Evolutionary conservation across 2,329 filamentous ascomycete species (phyloP).

Genomic region (Cladosporium austrohemisphaericum): DNA sequence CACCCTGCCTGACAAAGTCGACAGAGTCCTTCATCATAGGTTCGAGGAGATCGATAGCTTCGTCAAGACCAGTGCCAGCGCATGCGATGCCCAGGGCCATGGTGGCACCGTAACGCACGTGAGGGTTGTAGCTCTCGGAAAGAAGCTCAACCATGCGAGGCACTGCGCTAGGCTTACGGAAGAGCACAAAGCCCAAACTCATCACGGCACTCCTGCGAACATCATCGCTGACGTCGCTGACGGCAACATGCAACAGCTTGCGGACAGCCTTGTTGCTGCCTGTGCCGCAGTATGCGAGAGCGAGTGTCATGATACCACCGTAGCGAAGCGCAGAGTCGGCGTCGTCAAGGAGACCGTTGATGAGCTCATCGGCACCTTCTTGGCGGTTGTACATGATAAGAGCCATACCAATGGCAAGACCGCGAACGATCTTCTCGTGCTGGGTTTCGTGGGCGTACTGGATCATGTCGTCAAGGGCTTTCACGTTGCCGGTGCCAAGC

Average conservation of each 20-base stretch:
- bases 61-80: slow-evolving; percentile 89
- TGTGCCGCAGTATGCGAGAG: slow-evolving; percentile 92
- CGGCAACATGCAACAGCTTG: slow-evolving; percentile 89
- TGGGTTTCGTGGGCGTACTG: slow-evolving; percentile 96
- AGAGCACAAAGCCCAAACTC: slow-evolving; percentile 96
- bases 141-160: slow-evolving; percentile 98
- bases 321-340: slow-evolving; percentile 92
- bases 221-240: slow-evolving; percentile 97
- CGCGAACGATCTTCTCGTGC: slow-evolving; percentile 97
- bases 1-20: slow-evolving; percentile 96
- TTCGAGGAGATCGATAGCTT: slow-evolving; percentile 93
- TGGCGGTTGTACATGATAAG: slow-evolving; percentile 97
- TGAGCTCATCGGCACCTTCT: slow-evolving; percentile 89
- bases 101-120: slow-evolving; percentile 94
- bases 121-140: slow-evolving; percentile 97
- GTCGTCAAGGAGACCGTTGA: slow-evolving; percentile 88
- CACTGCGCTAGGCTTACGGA: slow-evolving; percentile 94
- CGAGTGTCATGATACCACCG: slow-evolving; percentile 98
- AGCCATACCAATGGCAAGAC: slow-evolving; percentile 92
- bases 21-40: slow-evolving; percentile 99
- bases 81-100: slow-evolving; percentile 99
- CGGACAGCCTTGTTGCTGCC: slow-evolving; percentile 98
- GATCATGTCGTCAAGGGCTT: slow-evolving; percentile 93
- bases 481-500: slow-evolving; percentile 94
- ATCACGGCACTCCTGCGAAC: slow-evolving; percentile 94